These are phyloP conservation scores for Diplodia mutila DNA, from an alignment of 2,329 filamentous ascomycete species.

Conservation along the genomic window DNA sequence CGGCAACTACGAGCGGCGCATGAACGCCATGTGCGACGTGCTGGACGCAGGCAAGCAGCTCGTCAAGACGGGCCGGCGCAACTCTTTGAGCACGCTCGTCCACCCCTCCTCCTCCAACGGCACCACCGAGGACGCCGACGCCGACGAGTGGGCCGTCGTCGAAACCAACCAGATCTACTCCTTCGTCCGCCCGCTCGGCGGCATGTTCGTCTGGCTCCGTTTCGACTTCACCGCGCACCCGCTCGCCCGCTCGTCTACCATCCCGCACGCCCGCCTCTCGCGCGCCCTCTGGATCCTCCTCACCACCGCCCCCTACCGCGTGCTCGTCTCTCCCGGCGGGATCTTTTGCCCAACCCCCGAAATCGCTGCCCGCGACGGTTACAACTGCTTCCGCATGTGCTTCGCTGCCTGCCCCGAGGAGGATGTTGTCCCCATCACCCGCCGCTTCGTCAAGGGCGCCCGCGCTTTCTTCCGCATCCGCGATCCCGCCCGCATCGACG, in stretches of 20 bases:
- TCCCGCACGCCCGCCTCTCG: slow-evolving; percentile 62
- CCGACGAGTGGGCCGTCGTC: slow-evolving; percentile 72
- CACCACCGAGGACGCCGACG: slow-evolving; percentile 29
- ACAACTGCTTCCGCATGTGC: slow-evolving; percentile 76
- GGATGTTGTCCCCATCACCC: slow-evolving; percentile 64
- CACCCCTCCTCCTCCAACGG: slow-evolving; percentile 36
- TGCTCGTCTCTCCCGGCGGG: slow-evolving; percentile 70
- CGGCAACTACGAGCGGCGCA: slow-evolving; percentile 81
- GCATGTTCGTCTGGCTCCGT: slow-evolving; percentile 90
- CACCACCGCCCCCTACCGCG: slow-evolving; percentile 69
- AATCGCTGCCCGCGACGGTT: slow-evolving; percentile 62
- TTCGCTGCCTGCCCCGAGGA: slow-evolving; percentile 83
- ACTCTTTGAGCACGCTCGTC: slow-evolving; percentile 33
- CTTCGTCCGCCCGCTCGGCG: slow-evolving; percentile 79
- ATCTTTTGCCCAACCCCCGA: slow-evolving; percentile 73
- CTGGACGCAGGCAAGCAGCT: slow-evolving; percentile 71
- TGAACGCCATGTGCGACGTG: slow-evolving; percentile 75
- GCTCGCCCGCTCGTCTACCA: slow-evolving; percentile 54
- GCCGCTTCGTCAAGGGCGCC: slow-evolving; percentile 69
- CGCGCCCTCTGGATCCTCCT: slow-evolving; percentile 72
- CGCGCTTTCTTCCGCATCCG: slow-evolving; percentile 78
- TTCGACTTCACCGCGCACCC: slow-evolving; percentile 75
- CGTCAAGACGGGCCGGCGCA: slow-evolving; percentile 62
- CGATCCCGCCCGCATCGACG: slow-evolving; percentile 66
- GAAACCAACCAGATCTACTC: slow-evolving; percentile 74